Base-by-base conservation (phyloP, 371 early-diverging fungal genomes). In the Rhizopus microsporus region DNA sequence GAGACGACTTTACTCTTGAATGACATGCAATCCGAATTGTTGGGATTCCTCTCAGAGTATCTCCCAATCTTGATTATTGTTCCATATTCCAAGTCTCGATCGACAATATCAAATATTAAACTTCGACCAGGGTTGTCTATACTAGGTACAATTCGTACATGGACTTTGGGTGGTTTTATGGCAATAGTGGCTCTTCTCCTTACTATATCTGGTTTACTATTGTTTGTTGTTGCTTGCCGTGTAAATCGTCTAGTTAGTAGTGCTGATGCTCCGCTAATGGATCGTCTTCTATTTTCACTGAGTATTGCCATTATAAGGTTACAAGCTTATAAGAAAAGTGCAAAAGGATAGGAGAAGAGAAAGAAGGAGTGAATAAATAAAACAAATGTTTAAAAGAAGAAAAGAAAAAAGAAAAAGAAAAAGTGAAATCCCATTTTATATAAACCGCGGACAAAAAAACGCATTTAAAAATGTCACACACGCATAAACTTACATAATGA, bases 1-100 rank as follows among this genome's bases (percentile, higher is more conserved):
- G 88, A 88, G 13, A 97, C 96, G n/a, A 97, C 98, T 62, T 97
- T 96, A 69, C 89, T 89, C 66, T 90, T 89, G 77, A 97, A 97
- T 12, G 92, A 87, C 57, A 93, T 87, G 42, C 88, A 80, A 63
- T 87, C 88, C n/a, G 34, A 29, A 3, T 54, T 40, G 4, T 46
- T 55, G 4, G 84, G 80, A 42, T 62, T 52, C 60, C 84, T 81
- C 55, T 91, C 91, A 1, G 91, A 89, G 55, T 87, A 90, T 56
- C 93, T 73, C 0, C 91, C 91, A 51, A 92, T 84, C 57, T 89
- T 88, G 37, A 92, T 67, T 0, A 83, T 71, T 29, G 79, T 71
- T 43, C 81, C 82, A 30, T 81, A 84, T 13, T 86, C 74, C 5
- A 92, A 79, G 33, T 88, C 87, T 33, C 90, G 84, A 67, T 90